Percentiles rank a stretch among this genome's conserved stretches.
These are phyloP conservation scores for Zygosaccharomyces gambellarensis DNA, from an alignment of 805 yeast genomes.

Conservation along the genomic window DNA sequence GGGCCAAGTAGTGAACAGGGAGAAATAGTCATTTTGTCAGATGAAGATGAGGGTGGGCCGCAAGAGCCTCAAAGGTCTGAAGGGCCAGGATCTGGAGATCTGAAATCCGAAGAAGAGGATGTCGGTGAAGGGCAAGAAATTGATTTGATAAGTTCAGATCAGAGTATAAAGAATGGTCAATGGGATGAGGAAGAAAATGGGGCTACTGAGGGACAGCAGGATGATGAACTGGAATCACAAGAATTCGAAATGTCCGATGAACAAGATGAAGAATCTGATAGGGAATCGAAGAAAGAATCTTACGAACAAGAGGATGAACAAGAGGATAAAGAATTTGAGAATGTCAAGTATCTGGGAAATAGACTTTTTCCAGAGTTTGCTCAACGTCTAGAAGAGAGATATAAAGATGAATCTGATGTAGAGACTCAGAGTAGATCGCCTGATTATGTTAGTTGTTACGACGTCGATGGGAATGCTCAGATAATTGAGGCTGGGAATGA, in stretches of 20 bases:
- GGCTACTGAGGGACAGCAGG: neutral
- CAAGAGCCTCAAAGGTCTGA: neutral
- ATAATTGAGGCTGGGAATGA: neutral
- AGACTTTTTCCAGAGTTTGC: neutral
- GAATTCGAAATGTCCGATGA: neutral
- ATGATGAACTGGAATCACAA: neutral
- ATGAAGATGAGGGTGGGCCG: slow-evolving; percentile 1
- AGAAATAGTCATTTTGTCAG: neutral
- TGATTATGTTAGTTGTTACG: neutral
- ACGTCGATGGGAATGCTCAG: neutral
- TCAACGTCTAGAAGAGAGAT: neutral
- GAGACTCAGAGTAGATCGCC: neutral
- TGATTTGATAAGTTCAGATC: neutral
- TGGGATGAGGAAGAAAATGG: neutral
- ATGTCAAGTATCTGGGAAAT: neutral
- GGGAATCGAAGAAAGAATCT: neutral
- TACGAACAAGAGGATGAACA: neutral
- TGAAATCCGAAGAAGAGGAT: neutral
- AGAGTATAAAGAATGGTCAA: neutral
- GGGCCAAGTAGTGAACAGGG: neutral
- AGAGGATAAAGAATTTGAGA: neutral
- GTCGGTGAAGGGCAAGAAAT: neutral
- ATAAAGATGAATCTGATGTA: neutral
- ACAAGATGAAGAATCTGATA: neutral
- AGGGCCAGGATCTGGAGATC: neutral